A percentile compares a stretch with the other conserved stretches of the same genome.
phyloP scores from a whole-genome alignment of 805 yeast genomes.

The Zygosaccharomyces gambellarensis region DNA sequence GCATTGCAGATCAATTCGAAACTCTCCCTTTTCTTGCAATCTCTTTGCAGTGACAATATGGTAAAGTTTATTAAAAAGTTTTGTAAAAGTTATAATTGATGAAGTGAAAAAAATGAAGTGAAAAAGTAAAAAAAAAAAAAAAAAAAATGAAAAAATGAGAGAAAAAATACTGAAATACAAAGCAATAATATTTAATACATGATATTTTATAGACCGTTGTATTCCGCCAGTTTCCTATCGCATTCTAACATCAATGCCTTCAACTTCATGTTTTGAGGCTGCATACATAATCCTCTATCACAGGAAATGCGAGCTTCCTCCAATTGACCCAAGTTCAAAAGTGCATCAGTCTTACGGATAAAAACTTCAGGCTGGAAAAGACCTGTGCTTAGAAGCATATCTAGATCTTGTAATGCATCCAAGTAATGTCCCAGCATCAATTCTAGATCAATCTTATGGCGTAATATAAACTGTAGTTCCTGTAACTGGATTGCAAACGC shows the following conservation, averaged over 20 bases:
- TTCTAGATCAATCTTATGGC: conserved; percentile 68
- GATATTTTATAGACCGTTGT: conserved; percentile 21
- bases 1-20: conserved; percentile 2
- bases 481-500: conserved; percentile 66
- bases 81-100: not conserved
- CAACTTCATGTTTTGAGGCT: conserved; percentile 43
- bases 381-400: conserved; percentile 56
- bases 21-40: too few relatives aligned
- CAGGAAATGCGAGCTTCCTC: conserved; percentile 59
- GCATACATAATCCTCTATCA: conserved; percentile 69
- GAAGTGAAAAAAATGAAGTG: not conserved
- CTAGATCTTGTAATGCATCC: conserved; percentile 66
- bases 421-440: conserved; percentile 50
- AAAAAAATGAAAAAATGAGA: not conserved
- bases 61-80: not conserved
- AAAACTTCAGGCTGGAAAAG: conserved; percentile 63
- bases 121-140: not conserved
- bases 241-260: conserved; percentile 26
- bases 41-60: not conserved
- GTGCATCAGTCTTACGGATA: conserved; percentile 64
- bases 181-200: too few relatives aligned
- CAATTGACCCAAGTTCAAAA: conserved; percentile 55
- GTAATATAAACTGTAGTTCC: conserved; percentile 60
- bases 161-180: not conserved
- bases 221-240: conserved; percentile 26